phyloP scores from a whole-genome alignment of 2,329 filamentous ascomycete species.

The Raffaelea arxii region DNA sequence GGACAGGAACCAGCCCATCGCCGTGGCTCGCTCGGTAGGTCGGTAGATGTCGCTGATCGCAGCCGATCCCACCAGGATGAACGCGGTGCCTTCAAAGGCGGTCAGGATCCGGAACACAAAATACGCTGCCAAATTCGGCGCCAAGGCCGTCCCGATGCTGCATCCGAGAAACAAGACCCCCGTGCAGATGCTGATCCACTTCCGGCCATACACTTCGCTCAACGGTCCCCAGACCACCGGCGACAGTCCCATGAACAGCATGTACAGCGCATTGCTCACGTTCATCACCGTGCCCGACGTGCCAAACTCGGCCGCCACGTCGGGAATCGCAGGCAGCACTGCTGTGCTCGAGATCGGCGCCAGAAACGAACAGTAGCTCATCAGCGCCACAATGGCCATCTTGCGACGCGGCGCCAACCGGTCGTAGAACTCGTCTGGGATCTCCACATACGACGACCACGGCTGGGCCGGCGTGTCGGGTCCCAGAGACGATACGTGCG shows the following conservation, averaged over 20 bases:
- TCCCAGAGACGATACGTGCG: conserved; percentile 17
- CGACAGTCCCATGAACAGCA: conserved; percentile 60
- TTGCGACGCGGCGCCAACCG: conserved; percentile 54
- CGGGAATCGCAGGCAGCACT: conserved; percentile 54
- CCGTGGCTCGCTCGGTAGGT: conserved; percentile 54
- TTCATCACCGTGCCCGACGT: conserved; percentile 56
- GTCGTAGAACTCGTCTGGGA: conserved; percentile 53
- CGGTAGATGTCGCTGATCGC: conserved; percentile 50
- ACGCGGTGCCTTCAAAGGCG: conserved; percentile 60
- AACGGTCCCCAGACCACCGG: conserved; percentile 59
- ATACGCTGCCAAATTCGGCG: conserved; percentile 55
- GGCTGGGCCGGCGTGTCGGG: conserved; percentile 18
- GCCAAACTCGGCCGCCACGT: conserved; percentile 49
- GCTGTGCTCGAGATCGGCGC: conserved; percentile 60
- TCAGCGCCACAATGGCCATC: conserved; percentile 53
- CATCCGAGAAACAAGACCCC: conserved; percentile 52
- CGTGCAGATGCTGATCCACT: conserved; percentile 44
- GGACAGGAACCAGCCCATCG: conserved; percentile 55
- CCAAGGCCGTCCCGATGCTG: conserved; percentile 55
- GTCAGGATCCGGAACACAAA: conserved; percentile 61
- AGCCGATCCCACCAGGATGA: conserved; percentile 56
- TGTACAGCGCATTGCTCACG: conserved; percentile 58
- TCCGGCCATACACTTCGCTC: conserved; percentile 46
- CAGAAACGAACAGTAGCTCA: conserved; percentile 68
- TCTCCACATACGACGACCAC: conserved; percentile 22